phyloP scores from a whole-genome alignment of 192 early-diverging fungal genomes.

The Entomortierella parvispora region DNA sequence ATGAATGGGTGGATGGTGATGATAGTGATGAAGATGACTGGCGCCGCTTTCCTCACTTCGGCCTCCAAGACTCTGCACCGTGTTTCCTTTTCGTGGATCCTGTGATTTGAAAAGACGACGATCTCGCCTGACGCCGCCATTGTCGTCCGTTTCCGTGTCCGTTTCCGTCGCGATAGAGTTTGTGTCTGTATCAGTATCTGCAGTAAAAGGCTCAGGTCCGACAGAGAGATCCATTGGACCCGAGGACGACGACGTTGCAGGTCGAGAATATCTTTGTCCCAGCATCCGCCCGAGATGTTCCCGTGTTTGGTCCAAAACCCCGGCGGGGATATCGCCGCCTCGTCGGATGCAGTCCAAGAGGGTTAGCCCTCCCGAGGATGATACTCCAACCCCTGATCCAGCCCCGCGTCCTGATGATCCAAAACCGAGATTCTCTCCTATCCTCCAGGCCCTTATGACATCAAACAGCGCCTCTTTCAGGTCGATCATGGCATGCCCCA shows the following conservation, averaged over 20 bases:
- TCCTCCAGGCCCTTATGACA: slow-evolving; percentile 13
- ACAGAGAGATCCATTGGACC: neutral
- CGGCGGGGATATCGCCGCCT: slow-evolving; percentile 33
- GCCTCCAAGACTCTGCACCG: slow-evolving; percentile 2
- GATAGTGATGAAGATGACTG: too few species aligned
- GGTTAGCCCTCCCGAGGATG: slow-evolving; percentile 14
- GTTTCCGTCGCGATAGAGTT: slow-evolving; percentile 31
- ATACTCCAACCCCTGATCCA: neutral
- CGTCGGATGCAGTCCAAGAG: slow-evolving; percentile 40
- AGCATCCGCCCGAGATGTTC: slow-evolving; percentile 39
- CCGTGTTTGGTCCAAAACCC: slow-evolving; percentile 9
- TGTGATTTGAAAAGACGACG: too few species aligned
- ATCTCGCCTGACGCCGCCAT: too few species aligned
- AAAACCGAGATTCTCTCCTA: slow-evolving; percentile 6
- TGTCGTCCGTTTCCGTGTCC: slow-evolving; percentile 27
- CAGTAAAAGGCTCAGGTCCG: neutral
- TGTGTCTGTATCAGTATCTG: slow-evolving; percentile 44
- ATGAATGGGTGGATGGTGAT: too few species aligned
- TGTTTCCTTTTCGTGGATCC: too few species aligned
- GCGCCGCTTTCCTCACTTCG: slow-evolving; percentile 4
- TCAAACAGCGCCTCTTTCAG: slow-evolving; percentile 25
- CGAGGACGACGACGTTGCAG: neutral
- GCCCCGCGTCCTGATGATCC: neutral
- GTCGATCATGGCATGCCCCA: slow-evolving; percentile 29
- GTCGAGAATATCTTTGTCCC: neutral